Percentiles rank a stretch among this genome's conserved stretches.
Evolutionary conservation across 140 eudicot species (phyloP).

Genomic region (Flaveria floridana): DNA sequence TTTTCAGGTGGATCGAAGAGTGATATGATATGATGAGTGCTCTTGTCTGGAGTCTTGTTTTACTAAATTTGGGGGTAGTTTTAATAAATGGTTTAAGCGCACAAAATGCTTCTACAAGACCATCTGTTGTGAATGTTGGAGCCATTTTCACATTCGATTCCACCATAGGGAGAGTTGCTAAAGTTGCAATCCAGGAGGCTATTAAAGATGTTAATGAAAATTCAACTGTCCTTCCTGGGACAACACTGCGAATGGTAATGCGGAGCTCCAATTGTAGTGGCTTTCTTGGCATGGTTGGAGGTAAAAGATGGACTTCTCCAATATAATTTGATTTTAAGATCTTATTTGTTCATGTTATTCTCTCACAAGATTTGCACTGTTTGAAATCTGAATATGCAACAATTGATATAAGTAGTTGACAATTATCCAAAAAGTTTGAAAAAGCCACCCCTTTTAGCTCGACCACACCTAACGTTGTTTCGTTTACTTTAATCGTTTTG

Average conservation of each 20-base stretch:
- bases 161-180: constrained; percentile 85
- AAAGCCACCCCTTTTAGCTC: no score
- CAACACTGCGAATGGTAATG: constrained; percentile 48
- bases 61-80: constrained; percentile 43
- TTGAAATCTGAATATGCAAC: background rate
- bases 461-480: constrained; percentile 13
- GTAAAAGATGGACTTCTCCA: constrained; percentile 37
- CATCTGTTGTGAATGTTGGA: constrained; percentile 73
- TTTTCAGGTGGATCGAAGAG: constrained; percentile 30
- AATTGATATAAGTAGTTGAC: background rate
- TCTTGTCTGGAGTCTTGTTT: constrained; percentile 34
- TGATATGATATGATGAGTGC: constrained; percentile 37
- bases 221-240: constrained; percentile 58
- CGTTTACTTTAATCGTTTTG: background rate
- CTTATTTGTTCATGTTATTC: constrained; percentile 19
- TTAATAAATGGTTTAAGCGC: constrained; percentile 45
- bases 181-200: constrained; percentile 79
- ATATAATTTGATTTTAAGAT: constrained; percentile 2
- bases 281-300: constrained; percentile 94
- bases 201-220: constrained; percentile 68
- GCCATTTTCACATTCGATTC: constrained; percentile 75
- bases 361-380: constrained; percentile 18
- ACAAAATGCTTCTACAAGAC: constrained; percentile 55
- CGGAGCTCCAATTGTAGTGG: constrained; percentile 80
- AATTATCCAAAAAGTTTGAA: background rate